Conservation (phyloP, 345 rosid species). For the Boechera stricta region DNA sequence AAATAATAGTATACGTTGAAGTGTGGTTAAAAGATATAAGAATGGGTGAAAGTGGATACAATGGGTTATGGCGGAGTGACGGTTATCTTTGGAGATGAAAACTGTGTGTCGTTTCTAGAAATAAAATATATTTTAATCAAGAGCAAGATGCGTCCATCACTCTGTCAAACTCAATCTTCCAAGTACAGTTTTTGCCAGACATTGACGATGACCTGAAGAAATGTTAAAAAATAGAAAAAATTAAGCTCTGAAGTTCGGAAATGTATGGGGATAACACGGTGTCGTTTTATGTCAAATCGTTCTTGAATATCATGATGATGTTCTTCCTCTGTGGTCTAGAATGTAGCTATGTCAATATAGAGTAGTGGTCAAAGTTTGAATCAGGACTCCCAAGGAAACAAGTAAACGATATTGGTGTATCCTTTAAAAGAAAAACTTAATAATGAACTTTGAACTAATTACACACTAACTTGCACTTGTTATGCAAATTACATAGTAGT, state of each 20-base stretch:
- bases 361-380: conserved; percentile 34
- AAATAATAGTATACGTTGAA: not conserved
- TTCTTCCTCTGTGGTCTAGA: conserved; percentile 18
- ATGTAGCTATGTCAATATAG: conserved; percentile 7
- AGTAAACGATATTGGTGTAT: not conserved
- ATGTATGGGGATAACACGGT: conserved; percentile 18
- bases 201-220: conserved; percentile 18
- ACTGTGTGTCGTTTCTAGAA: conserved; percentile 22
- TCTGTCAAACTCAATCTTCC: conserved; percentile 45
- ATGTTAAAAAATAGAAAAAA: not conserved
- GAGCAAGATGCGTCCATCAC: conserved; percentile 39
- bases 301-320: conserved; percentile 30
- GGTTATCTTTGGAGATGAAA: conserved; percentile 14
- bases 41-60: conserved; percentile 24
- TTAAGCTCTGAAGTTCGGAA: conserved; percentile 13
- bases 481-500: not conserved
- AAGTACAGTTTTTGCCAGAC: conserved; percentile 39
- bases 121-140: not conserved
- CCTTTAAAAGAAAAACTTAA: not conserved
- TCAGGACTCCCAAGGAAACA: conserved; percentile 3
- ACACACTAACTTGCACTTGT: not conserved
- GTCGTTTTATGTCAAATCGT: conserved; percentile 42
- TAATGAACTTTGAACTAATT: not conserved
- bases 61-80: conserved; percentile 9
- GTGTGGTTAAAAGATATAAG: conserved; percentile 14